Evolutionary conservation across 176 grass and related monocot genomes (phyloP), one percentile per base, ranked within the genome.

Genomic region (Phoenix roebelenii): DNA sequence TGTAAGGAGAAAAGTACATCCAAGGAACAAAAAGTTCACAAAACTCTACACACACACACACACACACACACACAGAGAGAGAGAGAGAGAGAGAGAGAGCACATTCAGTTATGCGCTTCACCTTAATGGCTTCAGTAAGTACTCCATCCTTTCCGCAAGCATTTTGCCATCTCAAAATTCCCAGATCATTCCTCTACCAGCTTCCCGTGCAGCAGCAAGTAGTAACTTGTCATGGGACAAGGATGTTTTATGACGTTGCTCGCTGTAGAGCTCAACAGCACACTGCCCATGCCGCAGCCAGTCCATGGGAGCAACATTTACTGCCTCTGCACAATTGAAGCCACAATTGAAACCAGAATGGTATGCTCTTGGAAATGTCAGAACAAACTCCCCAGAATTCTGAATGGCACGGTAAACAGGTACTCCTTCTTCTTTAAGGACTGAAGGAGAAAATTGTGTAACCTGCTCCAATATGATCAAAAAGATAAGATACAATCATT

Each of bases 251-350:
- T 84, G 87, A 15, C 24, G 76, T 20, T 20, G 20, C 20, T 20
- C 0, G 20, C 20, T 20, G 20, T 20, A 20, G 20, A 20, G 20
- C 20, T 20, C 20, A 20, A 20, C 20, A 20, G 20, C 20, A 20
- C 20, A 20, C 0, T 20, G 20, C 20, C 20, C 20, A 20, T 20
- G 20, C 0, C 0, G 20, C 20, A 20, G 20, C 20, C 20, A 20
- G 20, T 20, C 20, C 55, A 84, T 72, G 56, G 87, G 92, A 66
- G 92, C 81, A 3, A 97, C 72, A 74, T 97, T 97, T 74, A 97
- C 92, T 16, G 92, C 92, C 70, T 97, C 92, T 0, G 92, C 92
- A 75, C 92, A 97, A 63, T 97, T 97, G 84, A 97, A 97, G 25
- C 92, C 92, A 63, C 81, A 97, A 61, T 91, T 97, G 78, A 97